A percentile compares a stretch with the other conserved stretches of the same genome.
phyloP scores from a whole-genome alignment of 1,284 basidiomycete genomes.

The Pseudozyma hubeiensis region DNA sequence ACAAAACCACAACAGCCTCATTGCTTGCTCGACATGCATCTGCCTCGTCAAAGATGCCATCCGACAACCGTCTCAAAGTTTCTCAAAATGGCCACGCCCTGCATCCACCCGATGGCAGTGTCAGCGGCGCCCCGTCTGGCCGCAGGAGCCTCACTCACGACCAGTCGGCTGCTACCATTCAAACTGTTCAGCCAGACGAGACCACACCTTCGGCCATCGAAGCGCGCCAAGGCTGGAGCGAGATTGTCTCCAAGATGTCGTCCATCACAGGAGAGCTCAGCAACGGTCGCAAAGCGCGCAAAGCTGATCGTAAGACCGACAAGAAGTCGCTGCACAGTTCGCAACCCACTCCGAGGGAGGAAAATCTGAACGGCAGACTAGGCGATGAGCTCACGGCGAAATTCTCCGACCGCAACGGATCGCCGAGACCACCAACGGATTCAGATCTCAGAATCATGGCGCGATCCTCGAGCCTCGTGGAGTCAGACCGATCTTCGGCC shows the following conservation, averaged over 20 bases:
- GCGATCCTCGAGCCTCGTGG: constrained; percentile 36
- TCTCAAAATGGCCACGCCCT: neutral
- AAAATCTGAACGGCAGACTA: neutral
- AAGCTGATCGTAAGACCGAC: constrained; percentile 14
- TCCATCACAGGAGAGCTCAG: constrained; percentile 28
- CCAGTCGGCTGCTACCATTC: constrained; percentile 25
- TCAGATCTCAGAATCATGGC: constrained; percentile 30
- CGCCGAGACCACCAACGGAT: constrained; percentile 6
- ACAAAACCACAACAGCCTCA: constrained; percentile 30
- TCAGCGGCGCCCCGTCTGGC: neutral
- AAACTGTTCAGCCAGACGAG: constrained; percentile 27
- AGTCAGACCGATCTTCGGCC: constrained; percentile 30
- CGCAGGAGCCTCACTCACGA: constrained; percentile 28
- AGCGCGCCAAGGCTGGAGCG: constrained; percentile 55
- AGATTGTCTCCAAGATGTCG: constrained; percentile 51
- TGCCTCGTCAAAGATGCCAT: neutral
- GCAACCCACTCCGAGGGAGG: neutral
- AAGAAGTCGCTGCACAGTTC: constrained; percentile 2
- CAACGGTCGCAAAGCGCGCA: constrained; percentile 14
- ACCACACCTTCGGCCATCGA: constrained; percentile 43
- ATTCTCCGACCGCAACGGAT: neutral
- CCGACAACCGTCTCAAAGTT: neutral
- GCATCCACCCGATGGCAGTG: neutral
- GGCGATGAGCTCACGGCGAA: neutral
- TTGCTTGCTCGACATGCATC: neutral